phyloP scores from a whole-genome alignment of 2,329 filamentous ascomycete genomes.

The Gyromitra esculenta region DNA sequence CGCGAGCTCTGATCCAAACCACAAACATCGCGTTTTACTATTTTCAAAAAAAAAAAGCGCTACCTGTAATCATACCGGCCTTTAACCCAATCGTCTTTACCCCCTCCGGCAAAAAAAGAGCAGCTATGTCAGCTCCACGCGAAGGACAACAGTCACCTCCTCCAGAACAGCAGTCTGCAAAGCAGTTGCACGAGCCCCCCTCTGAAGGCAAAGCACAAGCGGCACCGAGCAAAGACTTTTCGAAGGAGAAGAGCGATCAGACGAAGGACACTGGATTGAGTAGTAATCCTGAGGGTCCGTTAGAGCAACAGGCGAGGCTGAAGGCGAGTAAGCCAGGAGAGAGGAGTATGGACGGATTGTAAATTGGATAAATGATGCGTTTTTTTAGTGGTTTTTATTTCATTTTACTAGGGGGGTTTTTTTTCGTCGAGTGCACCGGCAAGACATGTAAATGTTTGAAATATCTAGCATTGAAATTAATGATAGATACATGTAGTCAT shows the following conservation, averaged over 20 bases:
- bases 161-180: conserved; percentile 37
- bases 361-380: background rate
- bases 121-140: conserved; percentile 37
- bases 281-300: conserved; percentile 45
- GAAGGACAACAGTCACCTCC: conserved; percentile 42
- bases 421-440: background rate
- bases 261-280: conserved; percentile 29
- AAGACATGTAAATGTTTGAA: background rate
- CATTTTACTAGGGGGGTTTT: background rate
- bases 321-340: conserved; percentile 42
- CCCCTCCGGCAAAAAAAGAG: conserved; percentile 1
- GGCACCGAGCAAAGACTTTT: conserved; percentile 29
- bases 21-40: background rate
- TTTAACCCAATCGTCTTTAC: conserved; percentile 1
- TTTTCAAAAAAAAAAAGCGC: background rate
- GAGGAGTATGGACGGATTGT: conserved; percentile 48
- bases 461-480: background rate
- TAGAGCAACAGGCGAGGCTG: conserved; percentile 33
- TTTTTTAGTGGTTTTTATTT: background rate
- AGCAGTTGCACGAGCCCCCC: conserved; percentile 39
- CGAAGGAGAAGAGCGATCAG: conserved; percentile 30
- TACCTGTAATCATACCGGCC: conserved; percentile 1
- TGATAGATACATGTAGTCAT: background rate
- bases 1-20: background rate
- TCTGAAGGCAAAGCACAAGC: conserved; percentile 30